Percentiles rank a stretch among this genome's conserved stretches.
These are phyloP conservation scores for Plasmopara muralis DNA, from an alignment of 352 stramenopile genomes.

Conservation along the genomic window DNA sequence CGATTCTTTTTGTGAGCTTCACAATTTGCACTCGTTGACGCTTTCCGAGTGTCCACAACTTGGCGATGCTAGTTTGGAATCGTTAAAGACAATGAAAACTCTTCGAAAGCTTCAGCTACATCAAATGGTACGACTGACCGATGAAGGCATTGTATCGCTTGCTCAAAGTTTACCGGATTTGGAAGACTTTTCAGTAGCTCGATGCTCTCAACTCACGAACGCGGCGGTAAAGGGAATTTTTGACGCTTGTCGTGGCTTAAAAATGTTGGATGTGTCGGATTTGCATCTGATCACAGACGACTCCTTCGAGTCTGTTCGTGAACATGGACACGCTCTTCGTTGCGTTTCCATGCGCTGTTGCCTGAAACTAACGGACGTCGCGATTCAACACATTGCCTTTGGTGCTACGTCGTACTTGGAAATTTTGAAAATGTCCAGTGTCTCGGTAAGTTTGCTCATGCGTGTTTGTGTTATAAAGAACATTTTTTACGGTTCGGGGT, in stretches of 20 bases:
- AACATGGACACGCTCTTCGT: conserved; percentile 42
- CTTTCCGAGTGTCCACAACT: conserved; percentile 77
- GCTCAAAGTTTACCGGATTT: conserved; percentile 38
- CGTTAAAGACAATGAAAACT: conserved; percentile 54
- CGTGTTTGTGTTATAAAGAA: not conserved
- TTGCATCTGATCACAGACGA: conserved; percentile 60
- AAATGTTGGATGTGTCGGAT: conserved; percentile 60
- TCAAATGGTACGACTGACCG: conserved; percentile 69
- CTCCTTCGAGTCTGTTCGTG: conserved; percentile 54
- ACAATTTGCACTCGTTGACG: conserved; percentile 55
- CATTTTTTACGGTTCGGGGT: no score
- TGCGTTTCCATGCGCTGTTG: conserved; percentile 59
- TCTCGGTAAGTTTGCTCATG: conserved; percentile 41
- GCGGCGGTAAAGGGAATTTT: conserved; percentile 35
- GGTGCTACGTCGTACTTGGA: conserved; percentile 53
- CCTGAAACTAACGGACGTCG: conserved; percentile 46
- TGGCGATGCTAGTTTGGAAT: conserved; percentile 45
- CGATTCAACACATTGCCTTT: conserved; percentile 50
- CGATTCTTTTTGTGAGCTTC: conserved; percentile 61
- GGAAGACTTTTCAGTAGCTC: conserved; percentile 61
- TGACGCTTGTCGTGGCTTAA: conserved; percentile 51
- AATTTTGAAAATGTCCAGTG: conserved; percentile 65
- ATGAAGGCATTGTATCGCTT: conserved; percentile 49
- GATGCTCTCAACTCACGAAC: conserved; percentile 66
- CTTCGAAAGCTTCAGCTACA: conserved; percentile 64